A percentile compares a stretch with the other conserved stretches of the same genome.
phyloP scores from a whole-genome alignment of 768 basidiomycete species.

The Dendrothele bispora region DNA sequence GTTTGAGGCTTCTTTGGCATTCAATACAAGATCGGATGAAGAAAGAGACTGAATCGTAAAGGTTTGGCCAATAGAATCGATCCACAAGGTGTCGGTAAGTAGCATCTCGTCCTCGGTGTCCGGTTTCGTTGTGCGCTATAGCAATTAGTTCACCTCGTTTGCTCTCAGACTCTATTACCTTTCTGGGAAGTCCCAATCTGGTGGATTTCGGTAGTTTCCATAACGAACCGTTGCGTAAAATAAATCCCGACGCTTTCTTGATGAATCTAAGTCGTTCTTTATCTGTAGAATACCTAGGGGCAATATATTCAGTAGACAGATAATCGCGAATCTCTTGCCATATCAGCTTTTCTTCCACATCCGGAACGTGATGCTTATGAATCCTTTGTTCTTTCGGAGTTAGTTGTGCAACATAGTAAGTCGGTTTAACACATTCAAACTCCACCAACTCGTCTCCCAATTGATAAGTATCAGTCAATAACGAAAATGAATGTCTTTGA shows the following conservation, averaged over 20 bases:
- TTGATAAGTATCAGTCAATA: too few species aligned
- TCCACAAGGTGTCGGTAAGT: not conserved
- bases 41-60: not conserved
- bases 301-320: not conserved
- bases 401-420: too few species aligned
- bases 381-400: too few species aligned
- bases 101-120: too few species aligned
- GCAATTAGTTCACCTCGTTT: too few species aligned
- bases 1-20: too few species aligned
- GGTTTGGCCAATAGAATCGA: conserved; percentile 1
- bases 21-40: not conserved
- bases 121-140: too few species aligned
- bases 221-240: conserved; percentile 14
- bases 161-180: too few species aligned
- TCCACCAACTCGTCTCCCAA: too few species aligned
- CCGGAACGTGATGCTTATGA: too few species aligned
- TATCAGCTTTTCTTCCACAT: not conserved
- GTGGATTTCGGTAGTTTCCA: conserved; percentile 14
- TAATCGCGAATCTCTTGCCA: conserved; percentile 18
- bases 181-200: conserved; percentile 11
- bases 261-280: conserved; percentile 6
- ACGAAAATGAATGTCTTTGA: too few species aligned
- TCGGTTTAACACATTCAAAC: too few species aligned
- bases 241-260: conserved; percentile 10
- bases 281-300: conserved; percentile 5